phyloP scores from a whole-genome alignment of 768 basidiomycete species.

The Candolleomyces eurysporus region DNA sequence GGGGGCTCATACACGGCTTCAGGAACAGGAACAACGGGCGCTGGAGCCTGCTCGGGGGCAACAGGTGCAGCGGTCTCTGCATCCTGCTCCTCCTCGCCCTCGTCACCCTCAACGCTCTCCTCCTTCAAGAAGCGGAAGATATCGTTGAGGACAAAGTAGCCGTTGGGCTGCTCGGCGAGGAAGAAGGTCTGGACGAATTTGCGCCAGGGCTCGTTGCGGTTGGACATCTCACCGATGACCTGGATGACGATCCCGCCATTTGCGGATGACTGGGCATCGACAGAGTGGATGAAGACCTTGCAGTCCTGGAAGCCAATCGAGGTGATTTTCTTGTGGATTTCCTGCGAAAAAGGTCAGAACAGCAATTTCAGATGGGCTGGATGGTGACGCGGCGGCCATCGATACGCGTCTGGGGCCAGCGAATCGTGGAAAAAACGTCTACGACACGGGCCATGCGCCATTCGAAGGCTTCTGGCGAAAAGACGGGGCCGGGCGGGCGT shows the following conservation, averaged over 20 bases:
- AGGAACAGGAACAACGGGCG: constrained; percentile 15
- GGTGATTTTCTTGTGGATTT: constrained; percentile 96
- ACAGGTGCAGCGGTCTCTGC: constrained; percentile 33
- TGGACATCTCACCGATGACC: constrained; percentile 99
- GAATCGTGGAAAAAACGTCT: not conserved
- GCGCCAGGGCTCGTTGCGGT: constrained; percentile 86
- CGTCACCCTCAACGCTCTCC: constrained; percentile 81
- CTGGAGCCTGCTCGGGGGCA: constrained; percentile 28
- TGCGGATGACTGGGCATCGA: constrained; percentile 94
- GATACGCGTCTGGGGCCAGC: not conserved
- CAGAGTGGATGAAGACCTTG: constrained; percentile 98
- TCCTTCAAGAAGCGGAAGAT: constrained; percentile 99
- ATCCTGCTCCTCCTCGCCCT: constrained; percentile 45
- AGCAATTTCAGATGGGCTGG: not conserved
- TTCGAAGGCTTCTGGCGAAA: constrained; percentile 1
- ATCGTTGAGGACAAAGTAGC: constrained; percentile 99
- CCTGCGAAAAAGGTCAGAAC: constrained; percentile 45
- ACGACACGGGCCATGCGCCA: constrained; percentile 1
- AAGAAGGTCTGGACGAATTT: constrained; percentile 99
- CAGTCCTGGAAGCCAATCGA: constrained; percentile 93
- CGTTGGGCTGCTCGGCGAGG: constrained; percentile 98
- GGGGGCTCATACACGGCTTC: constrained; percentile 3
- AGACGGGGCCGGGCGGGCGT: constrained; percentile 2
- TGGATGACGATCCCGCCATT: constrained; percentile 98
- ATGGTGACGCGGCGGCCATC: constrained; percentile 1